Base-by-base conservation (phyloP, 306 rosid genomes). In the Gynostemma pentaphyllum region DNA sequence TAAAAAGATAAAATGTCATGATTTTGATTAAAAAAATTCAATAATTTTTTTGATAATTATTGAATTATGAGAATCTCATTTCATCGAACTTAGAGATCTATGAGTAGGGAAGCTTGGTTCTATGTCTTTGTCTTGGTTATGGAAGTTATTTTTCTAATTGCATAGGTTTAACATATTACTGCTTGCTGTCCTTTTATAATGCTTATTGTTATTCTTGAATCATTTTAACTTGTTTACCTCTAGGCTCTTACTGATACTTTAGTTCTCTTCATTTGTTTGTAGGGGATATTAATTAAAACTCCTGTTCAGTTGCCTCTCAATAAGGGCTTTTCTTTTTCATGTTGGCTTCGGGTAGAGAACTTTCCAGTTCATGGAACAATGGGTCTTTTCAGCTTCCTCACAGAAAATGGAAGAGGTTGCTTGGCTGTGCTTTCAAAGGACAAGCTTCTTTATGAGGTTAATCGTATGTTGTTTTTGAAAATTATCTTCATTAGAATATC, bases 331-430 rank as follows among this genome's bases (percentile, higher is more conserved):
- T 82, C 98, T 24, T 88, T 88, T 86, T 82, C 96, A 71, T 88
- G 96, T 57, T 92, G 98, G 98, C 89, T 92, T 50, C 82, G 98
- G 72, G 76, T 92, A 71, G 98, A 92, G 78, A 86, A 83, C 79
- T 92, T 92, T 68, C 98, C 96, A 72, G 73, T 80, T 56, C 76
- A 70, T 80, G 98, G 92, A 72, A 72, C 81, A 63, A 84, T 92
- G 98, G 94, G 96, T 66, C 90, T 92, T 70, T 92, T 92, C 85
- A 72, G 86, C 80, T 92, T 92, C 68, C 96, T 83, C 24, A 70
- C 95, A 19, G 95, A 92, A 82, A 88, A 82, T 81, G 98, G 98
- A 41, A 84, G 80, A 80, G 98, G 98, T 23, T 75, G 90, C 75
- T 71, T 84, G 81, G 96, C 95, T 68, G 79, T 80, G 71, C 84